Evolutionary conservation across 2,329 filamentous ascomycete genomes (phyloP).

Genomic region (Septoria petroselini): DNA sequence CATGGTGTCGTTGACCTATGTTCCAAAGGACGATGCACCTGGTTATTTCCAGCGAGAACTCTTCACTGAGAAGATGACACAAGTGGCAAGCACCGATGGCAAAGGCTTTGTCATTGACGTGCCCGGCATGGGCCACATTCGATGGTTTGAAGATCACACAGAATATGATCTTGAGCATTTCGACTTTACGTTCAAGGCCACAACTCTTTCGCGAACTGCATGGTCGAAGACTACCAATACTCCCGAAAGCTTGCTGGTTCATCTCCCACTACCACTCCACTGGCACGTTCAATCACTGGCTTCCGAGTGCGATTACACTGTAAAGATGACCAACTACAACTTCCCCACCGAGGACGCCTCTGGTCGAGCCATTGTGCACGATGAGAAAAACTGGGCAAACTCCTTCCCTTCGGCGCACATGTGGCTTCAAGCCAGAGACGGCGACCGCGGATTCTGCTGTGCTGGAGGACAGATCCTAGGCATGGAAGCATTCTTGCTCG

Average conservation of each 20-base stretch:
- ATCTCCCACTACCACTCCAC: constrained; percentile 49
- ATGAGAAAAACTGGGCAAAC: constrained; percentile 53
- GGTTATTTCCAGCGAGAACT: constrained; percentile 44
- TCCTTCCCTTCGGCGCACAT: constrained; percentile 47
- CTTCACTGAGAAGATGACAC: constrained; percentile 44
- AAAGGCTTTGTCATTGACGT: constrained; percentile 44
- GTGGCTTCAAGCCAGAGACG: constrained; percentile 41
- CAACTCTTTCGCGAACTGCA: constrained; percentile 39
- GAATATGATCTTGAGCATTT: constrained; percentile 38
- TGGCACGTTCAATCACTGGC: constrained; percentile 52
- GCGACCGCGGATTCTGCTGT: constrained; percentile 34
- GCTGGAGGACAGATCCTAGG: constrained; percentile 44
- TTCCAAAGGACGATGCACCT: constrained; percentile 37
- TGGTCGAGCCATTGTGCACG: constrained; percentile 44
- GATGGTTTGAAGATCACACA: constrained; percentile 37
- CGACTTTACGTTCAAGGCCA: constrained; percentile 43
- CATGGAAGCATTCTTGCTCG: constrained; percentile 47
- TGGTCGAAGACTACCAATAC: constrained; percentile 42
- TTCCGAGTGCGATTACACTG: constrained; percentile 41
- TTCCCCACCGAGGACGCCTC: constrained; percentile 28
- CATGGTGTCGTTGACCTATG: constrained; percentile 52
- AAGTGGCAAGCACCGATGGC: constrained; percentile 29
- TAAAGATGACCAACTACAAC: constrained; percentile 39
- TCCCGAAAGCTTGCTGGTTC: constrained; percentile 47
- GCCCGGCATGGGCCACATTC: constrained; percentile 42